Conservation (phyloP, 805 yeast species). For the Geotrichum ghanense region DNA sequence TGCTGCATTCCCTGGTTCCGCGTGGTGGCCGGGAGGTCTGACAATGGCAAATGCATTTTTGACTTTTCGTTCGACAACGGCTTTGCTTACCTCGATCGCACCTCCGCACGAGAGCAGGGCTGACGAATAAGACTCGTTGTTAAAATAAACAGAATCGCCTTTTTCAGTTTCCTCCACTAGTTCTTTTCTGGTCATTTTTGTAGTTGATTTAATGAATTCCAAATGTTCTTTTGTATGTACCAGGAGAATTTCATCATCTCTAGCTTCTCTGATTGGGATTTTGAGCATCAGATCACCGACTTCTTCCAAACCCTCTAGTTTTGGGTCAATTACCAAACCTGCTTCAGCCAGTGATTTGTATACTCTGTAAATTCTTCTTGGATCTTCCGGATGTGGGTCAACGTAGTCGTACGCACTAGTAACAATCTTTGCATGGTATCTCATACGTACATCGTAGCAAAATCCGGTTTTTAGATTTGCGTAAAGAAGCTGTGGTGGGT, state of each 20-base stretch:
- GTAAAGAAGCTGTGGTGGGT: constrained; percentile 52
- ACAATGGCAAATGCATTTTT: constrained; percentile 90
- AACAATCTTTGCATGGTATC: constrained; percentile 91
- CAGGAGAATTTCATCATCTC: constrained; percentile 68
- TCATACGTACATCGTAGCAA: constrained; percentile 93
- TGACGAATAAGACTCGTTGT: constrained; percentile 76
- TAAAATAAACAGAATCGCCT: constrained; percentile 92
- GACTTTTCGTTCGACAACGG: constrained; percentile 87
- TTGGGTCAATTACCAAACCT: constrained; percentile 74
- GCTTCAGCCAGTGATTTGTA: constrained; percentile 91
- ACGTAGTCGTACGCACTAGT: constrained; percentile 87
- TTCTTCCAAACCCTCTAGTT: constrained; percentile 57
- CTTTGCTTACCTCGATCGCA: constrained; percentile 88
- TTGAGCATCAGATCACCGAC: constrained; percentile 82
- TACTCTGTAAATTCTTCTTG: constrained; percentile 86
- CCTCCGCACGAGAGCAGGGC: constrained; percentile 96
- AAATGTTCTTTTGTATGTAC: constrained; percentile 82
- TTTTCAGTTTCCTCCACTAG: constrained; percentile 73
- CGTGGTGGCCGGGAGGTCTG: constrained; percentile 99
- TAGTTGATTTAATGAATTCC: constrained; percentile 62
- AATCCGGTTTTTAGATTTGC: constrained; percentile 80
- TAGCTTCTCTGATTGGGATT: constrained; percentile 84
- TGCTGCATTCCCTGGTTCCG: constrained; percentile 94
- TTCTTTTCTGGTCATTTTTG: constrained; percentile 63
- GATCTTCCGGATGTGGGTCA: constrained; percentile 99